These are phyloP conservation scores for Lentinula boryana DNA, from an alignment of 768 basidiomycete species.

Conservation along the genomic window DNA sequence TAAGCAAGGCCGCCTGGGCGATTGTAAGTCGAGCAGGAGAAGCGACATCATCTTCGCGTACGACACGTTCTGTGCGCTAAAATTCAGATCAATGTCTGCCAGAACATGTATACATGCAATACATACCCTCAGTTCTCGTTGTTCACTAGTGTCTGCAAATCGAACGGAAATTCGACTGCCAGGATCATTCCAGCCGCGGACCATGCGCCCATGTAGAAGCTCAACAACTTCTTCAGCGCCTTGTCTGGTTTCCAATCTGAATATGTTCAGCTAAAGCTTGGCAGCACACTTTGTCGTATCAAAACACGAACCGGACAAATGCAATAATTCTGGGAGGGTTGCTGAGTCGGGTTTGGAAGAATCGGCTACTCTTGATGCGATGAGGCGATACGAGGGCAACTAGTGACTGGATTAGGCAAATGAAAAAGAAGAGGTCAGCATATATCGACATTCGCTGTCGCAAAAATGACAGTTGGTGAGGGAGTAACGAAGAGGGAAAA, in stretches of 20 bases:
- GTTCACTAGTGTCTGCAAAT: slow-evolving; percentile 75
- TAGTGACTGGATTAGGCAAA: slow-evolving; percentile 40
- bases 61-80: slow-evolving; percentile 57
- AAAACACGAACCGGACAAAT: slow-evolving; percentile 59
- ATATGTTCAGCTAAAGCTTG: background rate
- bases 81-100: background rate
- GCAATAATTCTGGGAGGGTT: slow-evolving; percentile 76
- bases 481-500: background rate
- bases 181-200: slow-evolving; percentile 71
- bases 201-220: slow-evolving; percentile 72
- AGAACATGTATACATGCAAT: background rate
- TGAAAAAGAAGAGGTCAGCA: background rate
- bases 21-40: slow-evolving; percentile 64
- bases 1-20: slow-evolving; percentile 72
- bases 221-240: slow-evolving; percentile 78
- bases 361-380: slow-evolving; percentile 67
- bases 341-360: slow-evolving; percentile 75
- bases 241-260: slow-evolving; percentile 60
- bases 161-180: slow-evolving; percentile 75
- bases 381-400: slow-evolving; percentile 62
- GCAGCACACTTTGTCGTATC: background rate
- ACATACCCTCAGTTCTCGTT: slow-evolving; percentile 67
- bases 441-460: background rate
- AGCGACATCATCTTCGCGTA: slow-evolving; percentile 53
- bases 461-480: background rate